phyloP scores from a whole-genome alignment of 192 early-diverging fungal species.

The Lunasporangiospora selenospora region DNA sequence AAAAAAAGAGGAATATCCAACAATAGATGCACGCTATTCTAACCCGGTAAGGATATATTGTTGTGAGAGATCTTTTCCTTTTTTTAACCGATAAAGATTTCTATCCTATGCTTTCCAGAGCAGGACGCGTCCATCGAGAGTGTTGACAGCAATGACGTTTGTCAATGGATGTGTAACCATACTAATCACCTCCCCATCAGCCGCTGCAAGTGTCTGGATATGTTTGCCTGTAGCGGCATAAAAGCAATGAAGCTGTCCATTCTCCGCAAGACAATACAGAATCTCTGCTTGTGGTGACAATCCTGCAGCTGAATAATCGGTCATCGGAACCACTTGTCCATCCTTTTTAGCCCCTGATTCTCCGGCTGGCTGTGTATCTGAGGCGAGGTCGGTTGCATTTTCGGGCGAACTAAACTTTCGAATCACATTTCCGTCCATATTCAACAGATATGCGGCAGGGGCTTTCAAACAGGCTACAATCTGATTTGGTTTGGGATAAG shows the following conservation, averaged over 20 bases:
- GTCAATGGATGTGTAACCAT: conserved; percentile 83
- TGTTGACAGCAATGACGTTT: conserved; percentile 76
- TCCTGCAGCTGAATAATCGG: conserved; percentile 48
- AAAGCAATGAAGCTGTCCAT: conserved; percentile 73
- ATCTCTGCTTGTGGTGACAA: conserved; percentile 83
- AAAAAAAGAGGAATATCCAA: conserved; percentile 6
- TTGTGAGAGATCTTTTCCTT: too few relatives aligned
- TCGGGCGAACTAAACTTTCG: conserved; percentile 57
- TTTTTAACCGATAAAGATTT: too few relatives aligned
- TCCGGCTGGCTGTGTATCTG: conserved; percentile 19
- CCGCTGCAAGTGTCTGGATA: conserved; percentile 49
- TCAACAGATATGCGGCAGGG: conserved; percentile 74
- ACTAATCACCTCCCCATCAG: conserved; percentile 77
- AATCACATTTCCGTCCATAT: conserved; percentile 63
- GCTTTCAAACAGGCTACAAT: conserved; percentile 85
- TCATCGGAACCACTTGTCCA: conserved; percentile 22
- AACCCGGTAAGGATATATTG: not conserved
- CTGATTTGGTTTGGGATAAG: conserved; percentile 69
- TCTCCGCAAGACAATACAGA: conserved; percentile 79
- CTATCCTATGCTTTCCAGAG: conserved; percentile 68
- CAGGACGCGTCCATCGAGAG: conserved; percentile 70
- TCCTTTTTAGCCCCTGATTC: conserved; percentile 27
- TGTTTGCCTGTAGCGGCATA: conserved; percentile 64
- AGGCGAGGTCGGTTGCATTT: conserved; percentile 37
- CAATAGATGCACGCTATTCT: not conserved